Conservation (phyloP, 805 yeast species). For the Maudiozyma saulgeensis region DNA sequence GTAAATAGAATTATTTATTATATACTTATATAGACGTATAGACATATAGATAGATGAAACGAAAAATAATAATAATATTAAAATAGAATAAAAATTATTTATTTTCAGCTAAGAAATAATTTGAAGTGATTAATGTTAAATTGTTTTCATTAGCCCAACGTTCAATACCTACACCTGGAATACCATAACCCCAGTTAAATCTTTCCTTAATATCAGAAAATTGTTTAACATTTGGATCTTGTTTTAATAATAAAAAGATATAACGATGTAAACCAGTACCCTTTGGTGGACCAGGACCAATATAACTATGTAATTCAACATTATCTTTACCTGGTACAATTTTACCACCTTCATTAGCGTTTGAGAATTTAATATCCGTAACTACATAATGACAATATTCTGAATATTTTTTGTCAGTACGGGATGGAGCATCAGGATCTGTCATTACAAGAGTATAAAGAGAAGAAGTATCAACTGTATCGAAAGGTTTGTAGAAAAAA, state of each 20-base stretch:
- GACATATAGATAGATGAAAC: neutral
- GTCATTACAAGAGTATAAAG: slow-evolving; percentile 67
- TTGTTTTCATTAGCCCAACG: slow-evolving; percentile 61
- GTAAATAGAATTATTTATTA: neutral
- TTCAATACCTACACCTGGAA: slow-evolving; percentile 66
- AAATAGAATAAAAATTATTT: slow-evolving; percentile 5
- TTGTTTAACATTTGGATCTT: slow-evolving; percentile 18
- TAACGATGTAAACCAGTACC: slow-evolving; percentile 80
- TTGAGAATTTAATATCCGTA: slow-evolving; percentile 37
- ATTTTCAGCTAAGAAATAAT: slow-evolving; percentile 77
- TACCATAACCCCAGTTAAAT: slow-evolving; percentile 70
- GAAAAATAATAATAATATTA: neutral
- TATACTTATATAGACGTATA: neutral
- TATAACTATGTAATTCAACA: slow-evolving; percentile 40
- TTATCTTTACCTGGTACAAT: slow-evolving; percentile 23
- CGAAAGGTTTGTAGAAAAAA: slow-evolving; percentile 53
- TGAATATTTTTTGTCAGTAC: slow-evolving; percentile 69
- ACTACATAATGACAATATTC: slow-evolving; percentile 67
- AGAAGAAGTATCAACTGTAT: slow-evolving; percentile 1
- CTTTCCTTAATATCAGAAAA: slow-evolving; percentile 21
- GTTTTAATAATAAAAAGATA: slow-evolving; percentile 67
- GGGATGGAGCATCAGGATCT: slow-evolving; percentile 85
- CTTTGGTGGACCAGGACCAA: slow-evolving; percentile 79
- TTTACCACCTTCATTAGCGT: slow-evolving; percentile 13
- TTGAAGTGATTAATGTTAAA: slow-evolving; percentile 60